Percentiles rank a stretch among this genome's conserved stretches.
Conservation (phyloP, 2,329 filamentous ascomycete species). For the Shiraia bambusicola region DNA sequence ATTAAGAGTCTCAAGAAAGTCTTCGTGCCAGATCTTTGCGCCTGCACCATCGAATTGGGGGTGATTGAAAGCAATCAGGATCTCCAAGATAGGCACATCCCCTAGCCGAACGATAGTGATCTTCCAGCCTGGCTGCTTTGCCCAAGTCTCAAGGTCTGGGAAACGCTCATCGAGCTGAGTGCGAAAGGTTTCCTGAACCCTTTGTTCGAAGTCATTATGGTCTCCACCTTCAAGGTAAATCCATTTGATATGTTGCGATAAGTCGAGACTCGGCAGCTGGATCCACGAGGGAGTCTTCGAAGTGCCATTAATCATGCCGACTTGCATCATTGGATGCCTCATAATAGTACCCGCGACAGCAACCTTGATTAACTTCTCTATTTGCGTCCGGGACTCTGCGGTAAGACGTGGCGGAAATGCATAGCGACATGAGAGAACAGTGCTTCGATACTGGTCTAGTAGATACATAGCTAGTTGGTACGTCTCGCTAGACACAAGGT, state of each 20-base stretch:
- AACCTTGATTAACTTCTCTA: conserved; percentile 19
- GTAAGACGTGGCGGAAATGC: conserved; percentile 17
- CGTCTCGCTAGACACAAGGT: conserved; percentile 13
- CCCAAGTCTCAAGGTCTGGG: conserved; percentile 15
- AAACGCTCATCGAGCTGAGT: conserved; percentile 23
- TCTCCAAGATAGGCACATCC: conserved; percentile 15
- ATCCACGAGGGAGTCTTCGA: conserved; percentile 12
- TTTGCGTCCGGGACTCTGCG: conserved; percentile 19
- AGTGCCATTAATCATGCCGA: conserved; percentile 15
- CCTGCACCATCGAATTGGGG: conserved; percentile 22
- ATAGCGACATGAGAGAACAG: conserved; percentile 23
- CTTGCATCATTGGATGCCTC: conserved; percentile 21
- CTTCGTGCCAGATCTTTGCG: conserved; percentile 21
- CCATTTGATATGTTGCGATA: conserved; percentile 18
- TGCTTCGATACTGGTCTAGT: conserved; percentile 23
- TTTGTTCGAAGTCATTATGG: conserved; percentile 18
- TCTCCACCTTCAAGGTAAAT: conserved; percentile 9
- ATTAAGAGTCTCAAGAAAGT: conserved; percentile 35
- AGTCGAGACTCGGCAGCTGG: conserved; percentile 15
- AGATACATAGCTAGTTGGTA: conserved; percentile 19
- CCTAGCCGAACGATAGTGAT: conserved; percentile 23
- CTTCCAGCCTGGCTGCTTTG: conserved; percentile 23
- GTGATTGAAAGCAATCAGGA: too few relatives aligned
- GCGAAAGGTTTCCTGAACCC: conserved; percentile 23
- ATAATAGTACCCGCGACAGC: conserved; percentile 24